phyloP scores from a whole-genome alignment of 2,329 filamentous ascomycete genomes.

The Fusarium robinianum region DNA sequence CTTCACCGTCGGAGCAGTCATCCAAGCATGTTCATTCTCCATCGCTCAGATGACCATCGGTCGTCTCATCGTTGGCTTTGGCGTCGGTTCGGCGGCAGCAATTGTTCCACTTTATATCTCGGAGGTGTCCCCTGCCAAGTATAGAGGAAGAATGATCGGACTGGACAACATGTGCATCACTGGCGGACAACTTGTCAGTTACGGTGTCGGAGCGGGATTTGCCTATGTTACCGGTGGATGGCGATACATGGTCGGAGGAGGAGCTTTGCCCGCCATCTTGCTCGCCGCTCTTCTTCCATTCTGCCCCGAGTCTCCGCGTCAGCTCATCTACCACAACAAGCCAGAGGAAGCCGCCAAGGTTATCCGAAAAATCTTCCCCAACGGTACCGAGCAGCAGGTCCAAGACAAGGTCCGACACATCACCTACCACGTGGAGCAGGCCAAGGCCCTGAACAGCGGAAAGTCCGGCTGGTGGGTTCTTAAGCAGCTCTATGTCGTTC shows the following conservation, averaged over 20 bases:
- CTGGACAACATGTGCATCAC: constrained; percentile 54
- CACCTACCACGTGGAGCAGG: constrained; percentile 43
- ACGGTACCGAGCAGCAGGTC: constrained; percentile 48
- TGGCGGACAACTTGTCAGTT: constrained; percentile 47
- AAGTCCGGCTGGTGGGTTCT: constrained; percentile 48
- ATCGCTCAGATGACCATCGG: constrained; percentile 38
- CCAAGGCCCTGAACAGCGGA: constrained; percentile 45
- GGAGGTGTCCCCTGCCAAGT: constrained; percentile 54
- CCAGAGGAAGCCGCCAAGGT: constrained; percentile 46
- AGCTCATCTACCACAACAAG: constrained; percentile 50
- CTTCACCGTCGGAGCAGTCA: constrained; percentile 33
- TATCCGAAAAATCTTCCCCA: constrained; percentile 47
- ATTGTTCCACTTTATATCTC: constrained; percentile 53
- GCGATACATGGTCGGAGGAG: constrained; percentile 55
- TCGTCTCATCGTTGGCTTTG: constrained; percentile 52
- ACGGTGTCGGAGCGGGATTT: constrained; percentile 48
- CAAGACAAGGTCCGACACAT: constrained; percentile 51
- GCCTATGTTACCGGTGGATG: constrained; percentile 49
- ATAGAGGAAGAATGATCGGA: constrained; percentile 53
- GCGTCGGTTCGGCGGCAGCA: constrained; percentile 54
- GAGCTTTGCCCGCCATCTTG: constrained; percentile 52
- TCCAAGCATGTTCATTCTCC: constrained; percentile 35
- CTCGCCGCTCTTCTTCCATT: constrained; percentile 49
- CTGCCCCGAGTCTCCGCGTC: constrained; percentile 54
- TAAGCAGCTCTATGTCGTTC: constrained; percentile 51